phyloP scores from a whole-genome alignment of 768 basidiomycete genomes.

The Mycena vulgaris region DNA sequence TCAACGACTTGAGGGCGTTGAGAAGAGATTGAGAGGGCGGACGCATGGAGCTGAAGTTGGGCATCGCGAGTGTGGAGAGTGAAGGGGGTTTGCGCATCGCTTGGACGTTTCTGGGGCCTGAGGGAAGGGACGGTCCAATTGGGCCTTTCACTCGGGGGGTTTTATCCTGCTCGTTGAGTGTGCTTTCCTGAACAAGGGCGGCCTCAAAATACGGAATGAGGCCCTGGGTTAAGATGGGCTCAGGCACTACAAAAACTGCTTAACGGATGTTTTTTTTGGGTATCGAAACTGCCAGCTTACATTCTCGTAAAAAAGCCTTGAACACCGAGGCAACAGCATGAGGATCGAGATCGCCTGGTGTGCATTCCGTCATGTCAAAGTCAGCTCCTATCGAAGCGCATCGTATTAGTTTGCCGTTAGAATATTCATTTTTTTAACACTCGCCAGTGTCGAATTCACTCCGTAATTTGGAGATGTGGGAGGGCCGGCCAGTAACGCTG shows the following conservation, averaged over 20 bases:
- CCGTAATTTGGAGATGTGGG: slow-evolving; percentile 82
- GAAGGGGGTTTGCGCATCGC: slow-evolving; percentile 83
- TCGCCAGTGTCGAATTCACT: slow-evolving; percentile 86
- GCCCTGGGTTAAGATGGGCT: slow-evolving; percentile 83
- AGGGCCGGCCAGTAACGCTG: slow-evolving; percentile 88
- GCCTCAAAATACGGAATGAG: slow-evolving; percentile 86
- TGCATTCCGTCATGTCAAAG: slow-evolving; percentile 83
- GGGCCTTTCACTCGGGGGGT: slow-evolving; percentile 46
- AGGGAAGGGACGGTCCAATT: slow-evolving; percentile 49
- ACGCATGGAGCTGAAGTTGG: slow-evolving; percentile 72
- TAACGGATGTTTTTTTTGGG: slow-evolving; percentile 1
- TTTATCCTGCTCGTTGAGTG: slow-evolving; percentile 49
- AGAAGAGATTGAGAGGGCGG: slow-evolving; percentile 74
- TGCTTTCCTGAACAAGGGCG: slow-evolving; percentile 73
- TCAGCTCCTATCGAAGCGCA: slow-evolving; percentile 75
- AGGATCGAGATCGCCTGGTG: slow-evolving; percentile 92
- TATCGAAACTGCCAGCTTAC: slow-evolving; percentile 64
- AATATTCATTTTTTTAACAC: slow-evolving; percentile 31
- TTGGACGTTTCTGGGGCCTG: slow-evolving; percentile 55
- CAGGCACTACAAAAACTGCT: slow-evolving; percentile 74
- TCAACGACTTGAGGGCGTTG: slow-evolving; percentile 72
- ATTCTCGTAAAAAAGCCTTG: slow-evolving; percentile 93
- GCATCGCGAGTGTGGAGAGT: slow-evolving; percentile 83
- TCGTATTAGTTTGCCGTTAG: slow-evolving; percentile 31
- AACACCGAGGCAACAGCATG: slow-evolving; percentile 95